These are phyloP conservation scores for Chrysosporium keratinophilum DNA, from an alignment of 2,329 filamentous ascomycete species.

Conservation along the genomic window DNA sequence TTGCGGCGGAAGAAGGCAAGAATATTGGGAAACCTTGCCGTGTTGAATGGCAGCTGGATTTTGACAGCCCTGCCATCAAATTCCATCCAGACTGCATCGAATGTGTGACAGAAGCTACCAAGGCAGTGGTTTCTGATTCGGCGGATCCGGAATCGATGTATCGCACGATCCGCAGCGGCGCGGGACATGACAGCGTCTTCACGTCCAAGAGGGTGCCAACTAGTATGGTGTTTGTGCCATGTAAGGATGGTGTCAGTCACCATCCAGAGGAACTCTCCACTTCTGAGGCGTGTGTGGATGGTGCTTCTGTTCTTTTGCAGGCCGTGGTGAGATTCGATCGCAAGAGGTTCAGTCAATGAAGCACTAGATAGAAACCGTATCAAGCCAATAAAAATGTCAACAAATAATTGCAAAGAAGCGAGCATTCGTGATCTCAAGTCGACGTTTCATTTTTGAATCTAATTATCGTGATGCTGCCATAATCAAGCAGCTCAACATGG, in stretches of 20 bases:
- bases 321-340: constrained; percentile 21
- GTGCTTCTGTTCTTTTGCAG: constrained; percentile 35
- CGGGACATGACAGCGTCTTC: constrained; percentile 57
- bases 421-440: background rate
- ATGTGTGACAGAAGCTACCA: constrained; percentile 52
- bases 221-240: constrained; percentile 58
- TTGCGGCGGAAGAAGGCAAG: constrained; percentile 49
- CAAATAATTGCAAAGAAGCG: background rate
- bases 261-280: constrained; percentile 54
- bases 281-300: constrained; percentile 49
- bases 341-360: constrained; percentile 30
- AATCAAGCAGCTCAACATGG: background rate
- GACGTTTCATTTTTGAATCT: constrained; percentile 7
- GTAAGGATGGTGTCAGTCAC: constrained; percentile 53
- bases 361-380: constrained; percentile 10
- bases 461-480: background rate
- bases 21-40: constrained; percentile 43
- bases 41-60: constrained; percentile 52
- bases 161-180: constrained; percentile 49
- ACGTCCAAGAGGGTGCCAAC: constrained; percentile 51
- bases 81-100: constrained; percentile 60
- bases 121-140: constrained; percentile 46
- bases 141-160: constrained; percentile 35
- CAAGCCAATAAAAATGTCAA: background rate
- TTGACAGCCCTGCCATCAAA: constrained; percentile 48